Evolutionary conservation across 2,329 filamentous ascomycete species (phyloP).

Genomic region (Pseudogymnoascus sp.): DNA sequence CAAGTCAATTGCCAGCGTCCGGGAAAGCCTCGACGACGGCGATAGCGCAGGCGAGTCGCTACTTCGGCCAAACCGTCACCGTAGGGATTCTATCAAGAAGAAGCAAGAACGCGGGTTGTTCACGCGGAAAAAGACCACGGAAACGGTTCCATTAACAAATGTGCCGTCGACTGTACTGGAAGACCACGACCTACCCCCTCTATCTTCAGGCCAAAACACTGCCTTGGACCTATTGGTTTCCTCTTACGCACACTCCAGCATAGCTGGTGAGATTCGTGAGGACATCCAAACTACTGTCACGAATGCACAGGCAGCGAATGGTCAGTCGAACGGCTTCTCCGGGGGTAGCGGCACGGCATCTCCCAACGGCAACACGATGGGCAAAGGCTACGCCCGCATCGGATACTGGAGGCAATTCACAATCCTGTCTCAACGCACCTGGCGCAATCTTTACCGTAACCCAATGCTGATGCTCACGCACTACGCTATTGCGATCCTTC

Average conservation of each 20-base stretch:
- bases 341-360: constrained; percentile 39
- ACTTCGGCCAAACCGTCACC: constrained; percentile 57
- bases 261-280: constrained; percentile 63
- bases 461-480: constrained; percentile 98
- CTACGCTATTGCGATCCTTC: constrained; percentile 90
- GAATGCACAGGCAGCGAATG: constrained; percentile 58
- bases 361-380: constrained; percentile 45
- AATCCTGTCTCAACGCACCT: constrained; percentile 84
- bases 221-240: constrained; percentile 76
- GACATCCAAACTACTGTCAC: constrained; percentile 67
- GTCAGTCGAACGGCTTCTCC: constrained; percentile 44
- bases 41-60: constrained; percentile 53
- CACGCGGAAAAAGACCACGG: constrained; percentile 70
- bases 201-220: constrained; percentile 52
- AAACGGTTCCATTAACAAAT: constrained; percentile 38
- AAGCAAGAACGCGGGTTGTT: constrained; percentile 87
- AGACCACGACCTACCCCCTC: constrained; percentile 56
- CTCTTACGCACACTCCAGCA: constrained; percentile 68
- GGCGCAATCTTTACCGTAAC: constrained; percentile 95
- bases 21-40: constrained; percentile 59
- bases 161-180: constrained; percentile 56
- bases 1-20: constrained; percentile 81
- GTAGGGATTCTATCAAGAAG: constrained; percentile 71
- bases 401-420: constrained; percentile 74
- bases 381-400: constrained; percentile 75